These are phyloP conservation scores for Aspergillus hortae DNA, from an alignment of 2,329 filamentous ascomycete species.

Conservation along the genomic window DNA sequence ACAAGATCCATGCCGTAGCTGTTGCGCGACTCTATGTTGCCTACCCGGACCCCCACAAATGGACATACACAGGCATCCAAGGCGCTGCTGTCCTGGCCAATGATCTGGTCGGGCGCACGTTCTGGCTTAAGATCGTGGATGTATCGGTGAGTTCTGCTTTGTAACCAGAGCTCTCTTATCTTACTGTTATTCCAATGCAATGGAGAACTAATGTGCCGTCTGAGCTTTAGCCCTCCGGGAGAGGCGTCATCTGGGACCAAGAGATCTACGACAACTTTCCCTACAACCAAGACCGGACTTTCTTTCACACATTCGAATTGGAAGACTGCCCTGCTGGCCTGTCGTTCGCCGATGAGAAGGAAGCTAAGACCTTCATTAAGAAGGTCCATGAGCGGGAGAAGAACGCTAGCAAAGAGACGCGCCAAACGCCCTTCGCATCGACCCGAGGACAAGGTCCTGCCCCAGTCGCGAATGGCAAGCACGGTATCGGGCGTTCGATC, in stretches of 20 bases:
- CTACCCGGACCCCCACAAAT: conserved; percentile 78
- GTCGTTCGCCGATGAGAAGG: conserved; percentile 94
- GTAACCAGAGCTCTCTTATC: background rate
- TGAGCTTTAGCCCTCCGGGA: conserved; percentile 61
- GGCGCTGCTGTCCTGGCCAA: conserved; percentile 89
- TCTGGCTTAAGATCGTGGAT: conserved; percentile 97
- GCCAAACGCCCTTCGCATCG: conserved; percentile 67
- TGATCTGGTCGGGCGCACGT: conserved; percentile 90
- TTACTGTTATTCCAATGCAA: too few species aligned
- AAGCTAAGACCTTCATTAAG: conserved; percentile 94
- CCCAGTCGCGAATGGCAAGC: conserved; percentile 42
- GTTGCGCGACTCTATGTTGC: conserved; percentile 92
- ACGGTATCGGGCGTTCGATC: conserved; percentile 49
- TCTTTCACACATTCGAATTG: conserved; percentile 96
- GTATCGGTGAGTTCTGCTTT: conserved; percentile 67
- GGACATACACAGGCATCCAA: conserved; percentile 91
- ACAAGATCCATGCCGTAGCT: conserved; percentile 96
- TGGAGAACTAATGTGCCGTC: background rate
- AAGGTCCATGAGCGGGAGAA: conserved; percentile 96
- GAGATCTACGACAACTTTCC: conserved; percentile 93
- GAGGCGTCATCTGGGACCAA: conserved; percentile 93
- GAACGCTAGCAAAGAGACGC: conserved; percentile 86
- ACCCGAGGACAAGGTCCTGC: conserved; percentile 47
- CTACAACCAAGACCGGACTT: conserved; percentile 95
- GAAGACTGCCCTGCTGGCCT: conserved; percentile 87